Base-by-base conservation (phyloP, 1,139 yeast genomes). In the Candida sp. region DNA sequence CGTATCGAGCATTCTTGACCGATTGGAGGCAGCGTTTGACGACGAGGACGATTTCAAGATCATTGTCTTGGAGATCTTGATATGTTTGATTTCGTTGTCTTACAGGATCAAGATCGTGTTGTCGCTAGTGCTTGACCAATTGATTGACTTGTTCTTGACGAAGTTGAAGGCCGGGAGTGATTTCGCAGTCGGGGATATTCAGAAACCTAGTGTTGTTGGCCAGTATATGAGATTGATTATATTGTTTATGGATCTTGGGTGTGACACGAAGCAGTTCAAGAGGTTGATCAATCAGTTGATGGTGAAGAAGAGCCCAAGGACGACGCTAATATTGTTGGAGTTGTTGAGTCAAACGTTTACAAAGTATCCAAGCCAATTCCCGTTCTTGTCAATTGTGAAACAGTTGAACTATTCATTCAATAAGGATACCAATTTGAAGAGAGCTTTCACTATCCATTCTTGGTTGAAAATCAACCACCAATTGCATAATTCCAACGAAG, bases 221-320 rank as follows among this genome's bases (percentile, higher is more conserved):
- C 72, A 65, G 42, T 53, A 61, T 32, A 50, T 58, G 28, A 58
- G 70, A n/a, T 52, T 75, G 26, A 58, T 72, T 9, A 49, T 69
- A 0, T 49, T 57, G 8, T 63, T 75, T 38, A 56, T 69, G 47
- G 79, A 75, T 54, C 58, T 75, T 26, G 81, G 81, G 0, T 70
- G 77, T 58, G 67, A 66, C 44, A 60, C 65, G 2, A 53, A 54
- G 8, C 53, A 54, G 31, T 56, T 73, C 39, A 58, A 61, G 45
- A 57, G 54, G 42, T 49, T 73, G 11, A 42, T 70, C 1, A 30
- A 51, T 5, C 63, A 64, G 8, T 48, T 70, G 25, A 57, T 61
- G 8, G 30, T 41, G 4, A 44, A 46, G 4, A 8, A 55, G 1
- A 40, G 47, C 22, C 58, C 61, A 6, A 28, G 25, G 31, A 30